Percentiles rank a stretch among this genome's conserved stretches.
Evolutionary conservation across 169 alveolate species (phyloP).

Genomic region (Theileria orientalis): DNA sequence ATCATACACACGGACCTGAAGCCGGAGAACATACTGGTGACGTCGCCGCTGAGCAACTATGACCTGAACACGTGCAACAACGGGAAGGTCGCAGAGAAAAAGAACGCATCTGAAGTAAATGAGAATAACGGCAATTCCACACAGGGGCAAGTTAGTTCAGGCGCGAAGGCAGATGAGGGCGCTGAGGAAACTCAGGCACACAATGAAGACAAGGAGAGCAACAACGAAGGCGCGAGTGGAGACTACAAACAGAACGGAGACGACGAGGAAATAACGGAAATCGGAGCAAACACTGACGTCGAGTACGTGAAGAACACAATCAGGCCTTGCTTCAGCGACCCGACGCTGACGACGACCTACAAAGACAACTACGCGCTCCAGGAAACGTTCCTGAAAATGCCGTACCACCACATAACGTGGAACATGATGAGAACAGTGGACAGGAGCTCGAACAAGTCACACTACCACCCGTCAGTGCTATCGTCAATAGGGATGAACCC

Average conservation of each 20-base stretch:
- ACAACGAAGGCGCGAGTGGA: not conserved
- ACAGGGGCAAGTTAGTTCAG: too few species aligned
- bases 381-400: constrained; percentile 65
- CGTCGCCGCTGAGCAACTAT: constrained; percentile 59
- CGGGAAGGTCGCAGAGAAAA: not conserved
- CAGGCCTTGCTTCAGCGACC: constrained; percentile 71
- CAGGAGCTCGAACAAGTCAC: not conserved
- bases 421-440: constrained; percentile 26
- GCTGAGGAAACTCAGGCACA: too few species aligned
- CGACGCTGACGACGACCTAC: constrained; percentile 68
- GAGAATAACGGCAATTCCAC: constrained; percentile 15
- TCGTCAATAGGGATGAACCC: constrained; percentile 3
- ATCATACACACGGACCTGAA: constrained; percentile 99
- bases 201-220: not conserved
- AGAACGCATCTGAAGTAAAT: constrained; percentile 11
- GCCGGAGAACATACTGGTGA: constrained; percentile 95
- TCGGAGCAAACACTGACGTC: constrained; percentile 10
- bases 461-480: constrained; percentile 51
- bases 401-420: constrained; percentile 65
- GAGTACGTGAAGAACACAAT: constrained; percentile 67
- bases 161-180: too few species aligned
- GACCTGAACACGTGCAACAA: not conserved
- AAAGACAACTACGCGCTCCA: constrained; percentile 70
- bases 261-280: not conserved
- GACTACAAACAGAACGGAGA: not conserved